These are phyloP conservation scores for Penicillium brasilianum DNA, from an alignment of 2,329 filamentous ascomycete species.

Conservation along the genomic window DNA sequence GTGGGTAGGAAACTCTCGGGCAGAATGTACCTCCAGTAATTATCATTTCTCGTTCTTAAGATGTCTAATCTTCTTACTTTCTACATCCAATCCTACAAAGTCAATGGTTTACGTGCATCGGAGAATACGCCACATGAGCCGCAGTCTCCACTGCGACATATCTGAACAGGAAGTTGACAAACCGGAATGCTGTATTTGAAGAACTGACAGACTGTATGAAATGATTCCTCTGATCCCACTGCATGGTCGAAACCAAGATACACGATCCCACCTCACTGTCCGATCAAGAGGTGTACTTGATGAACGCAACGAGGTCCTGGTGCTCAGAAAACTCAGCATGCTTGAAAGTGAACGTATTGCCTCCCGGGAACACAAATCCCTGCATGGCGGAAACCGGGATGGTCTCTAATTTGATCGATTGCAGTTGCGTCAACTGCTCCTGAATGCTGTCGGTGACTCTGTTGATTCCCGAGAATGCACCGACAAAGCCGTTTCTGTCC, in stretches of 20 bases:
- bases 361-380: not conserved
- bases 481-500: not conserved
- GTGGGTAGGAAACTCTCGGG: no score
- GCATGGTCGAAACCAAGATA: not conserved
- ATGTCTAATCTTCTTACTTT: no score
- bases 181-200: not conserved
- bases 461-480: not conserved
- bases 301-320: not conserved
- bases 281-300: not conserved
- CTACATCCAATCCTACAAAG: no score
- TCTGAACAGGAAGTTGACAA: not conserved
- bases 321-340: not conserved
- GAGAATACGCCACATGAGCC: no score
- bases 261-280: no score
- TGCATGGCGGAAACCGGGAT: not conserved
- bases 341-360: not conserved
- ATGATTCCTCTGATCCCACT: not conserved
- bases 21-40: no score
- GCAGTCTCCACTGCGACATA: not conserved
- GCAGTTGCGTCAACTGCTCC: not conserved
- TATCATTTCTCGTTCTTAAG: no score
- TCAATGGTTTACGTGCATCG: no score
- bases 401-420: not conserved
- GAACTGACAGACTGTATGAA: not conserved
- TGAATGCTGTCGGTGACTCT: not conserved